Evolutionary conservation across 257 asterid species (phyloP).

Genomic region (Lithospermum erythrorhizon): DNA sequence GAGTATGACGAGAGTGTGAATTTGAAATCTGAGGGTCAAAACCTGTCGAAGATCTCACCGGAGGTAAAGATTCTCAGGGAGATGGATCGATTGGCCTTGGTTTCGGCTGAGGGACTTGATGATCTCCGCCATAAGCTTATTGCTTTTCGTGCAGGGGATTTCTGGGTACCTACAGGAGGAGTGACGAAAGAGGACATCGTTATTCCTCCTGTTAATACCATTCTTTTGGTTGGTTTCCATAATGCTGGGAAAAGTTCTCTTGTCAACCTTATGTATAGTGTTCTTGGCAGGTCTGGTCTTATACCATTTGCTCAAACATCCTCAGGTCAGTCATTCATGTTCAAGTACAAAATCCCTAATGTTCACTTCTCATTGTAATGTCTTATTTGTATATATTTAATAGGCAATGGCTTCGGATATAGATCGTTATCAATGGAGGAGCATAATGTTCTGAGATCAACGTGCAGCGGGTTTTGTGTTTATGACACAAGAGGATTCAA

Average conservation of each 20-base stretch:
- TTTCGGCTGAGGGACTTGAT: constrained; percentile 14
- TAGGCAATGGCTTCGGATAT: constrained; percentile 5
- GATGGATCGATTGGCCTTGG: constrained; percentile 19
- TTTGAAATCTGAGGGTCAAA: constrained; percentile 10
- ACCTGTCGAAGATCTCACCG: constrained; percentile 16
- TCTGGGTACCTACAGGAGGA: constrained; percentile 26
- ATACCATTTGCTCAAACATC: constrained; percentile 23
- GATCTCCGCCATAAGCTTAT: constrained; percentile 19
- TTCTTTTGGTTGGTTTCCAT: constrained; percentile 22
- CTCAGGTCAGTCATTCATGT: constrained; percentile 10
- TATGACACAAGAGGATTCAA: constrained; percentile 21
- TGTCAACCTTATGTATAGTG: constrained; percentile 25
- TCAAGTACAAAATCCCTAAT: not conserved
- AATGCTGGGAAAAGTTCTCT: constrained; percentile 31
- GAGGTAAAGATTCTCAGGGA: constrained; percentile 15
- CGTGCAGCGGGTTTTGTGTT: constrained; percentile 19
- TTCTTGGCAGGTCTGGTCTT: constrained; percentile 21
- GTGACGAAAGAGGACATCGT: constrained; percentile 15
- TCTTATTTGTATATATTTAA: not conserved
- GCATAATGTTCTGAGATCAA: constrained; percentile 23
- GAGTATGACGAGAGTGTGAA: constrained; percentile 13
- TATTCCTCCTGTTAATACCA: constrained; percentile 18
- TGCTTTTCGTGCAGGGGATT: constrained; percentile 11
- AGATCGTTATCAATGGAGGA: constrained; percentile 15
- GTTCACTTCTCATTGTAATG: not conserved